Evolutionary conservation across 2,329 filamentous ascomycete genomes (phyloP), one percentile per base, ranked within the genome.

Genomic region (Aspergillus sp.): DNA sequence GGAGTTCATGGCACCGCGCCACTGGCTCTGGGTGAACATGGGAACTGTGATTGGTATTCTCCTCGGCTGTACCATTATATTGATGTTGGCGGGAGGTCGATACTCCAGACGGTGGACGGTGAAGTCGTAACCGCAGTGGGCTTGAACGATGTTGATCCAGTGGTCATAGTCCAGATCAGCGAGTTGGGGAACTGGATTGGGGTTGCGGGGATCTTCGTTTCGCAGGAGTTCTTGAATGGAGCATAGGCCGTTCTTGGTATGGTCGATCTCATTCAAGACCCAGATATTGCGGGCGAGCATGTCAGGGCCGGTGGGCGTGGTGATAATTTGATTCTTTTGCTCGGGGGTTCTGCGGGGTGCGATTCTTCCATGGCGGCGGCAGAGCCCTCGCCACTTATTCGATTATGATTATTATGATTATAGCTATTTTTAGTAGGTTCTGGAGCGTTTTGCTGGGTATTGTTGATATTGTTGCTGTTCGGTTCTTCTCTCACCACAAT

Each of bases 31-130:
- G 10, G 42, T 44, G 6, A 32, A 33, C 36, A 44, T 39, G 7
- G 42, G 42, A 6, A 39, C 10, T 9, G 35, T 38, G 13, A 43
- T 34, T 9, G 28, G 28, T 7, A 8, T 2, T n/a, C 31, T n/a
- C 3, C 31, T 8, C 29, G 41, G 30, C 8, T 28, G 36, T 6
- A 13, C 12, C 7, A 33, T 12, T 36, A 37, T 28, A 5, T 11
- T 11, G 27, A 33, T 12, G 5, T 28, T 33, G 8, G 42, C n/a
- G 13, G 42, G 33, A 10, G 42, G 32, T 27, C 37, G 37, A 35
- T 44, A 44, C 35, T 44, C 42, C 36, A 44, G 27, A 13, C 42
- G 37, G 31, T 44, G 42, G 7, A 39, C 12, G n/a, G 32, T 35
- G 34, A 32, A 35, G 19, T 40, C 37, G 33, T 44, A 44, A 32